A percentile compares a stretch with the other conserved stretches of the same genome.
phyloP scores from a whole-genome alignment of 2,329 filamentous ascomycete species.

The Aspergillus awamori region DNA sequence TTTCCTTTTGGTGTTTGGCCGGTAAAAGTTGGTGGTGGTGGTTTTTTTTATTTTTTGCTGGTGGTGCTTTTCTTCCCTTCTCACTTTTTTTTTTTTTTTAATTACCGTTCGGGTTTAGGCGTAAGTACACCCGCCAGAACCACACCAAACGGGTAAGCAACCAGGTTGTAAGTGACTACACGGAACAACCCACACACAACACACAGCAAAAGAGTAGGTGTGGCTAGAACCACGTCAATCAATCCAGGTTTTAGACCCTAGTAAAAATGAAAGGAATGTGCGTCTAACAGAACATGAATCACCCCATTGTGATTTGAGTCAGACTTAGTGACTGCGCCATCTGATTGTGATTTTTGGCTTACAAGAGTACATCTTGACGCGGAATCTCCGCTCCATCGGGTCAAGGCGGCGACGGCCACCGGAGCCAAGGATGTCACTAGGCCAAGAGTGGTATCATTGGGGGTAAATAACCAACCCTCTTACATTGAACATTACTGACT shows the following conservation, averaged over 20 bases:
- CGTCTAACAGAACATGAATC: not conserved
- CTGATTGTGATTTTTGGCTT: not conserved
- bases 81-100: constrained; percentile 8
- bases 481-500: not conserved
- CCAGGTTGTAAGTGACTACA: constrained; percentile 1
- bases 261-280: not conserved
- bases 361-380: not conserved
- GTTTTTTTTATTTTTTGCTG: constrained; percentile 13
- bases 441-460: constrained; percentile 2
- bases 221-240: not conserved
- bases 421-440: constrained; percentile 17
- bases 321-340: not conserved
- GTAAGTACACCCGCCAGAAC: constrained; percentile 1
- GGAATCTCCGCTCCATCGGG: constrained; percentile 13
- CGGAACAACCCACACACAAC: not conserved
- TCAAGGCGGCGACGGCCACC: constrained; percentile 19
- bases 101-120: constrained; percentile 7
- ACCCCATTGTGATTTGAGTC: not conserved
- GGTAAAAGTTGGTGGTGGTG: constrained; percentile 10
- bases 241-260: not conserved
- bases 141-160: constrained; percentile 15
- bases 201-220: not conserved
- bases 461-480: not conserved
- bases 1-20: constrained; percentile 20
- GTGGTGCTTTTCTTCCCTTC: not conserved